Base-by-base conservation (phyloP, 1,284 basidiomycete species). In the Cryptococcus deneoformans region DNA sequence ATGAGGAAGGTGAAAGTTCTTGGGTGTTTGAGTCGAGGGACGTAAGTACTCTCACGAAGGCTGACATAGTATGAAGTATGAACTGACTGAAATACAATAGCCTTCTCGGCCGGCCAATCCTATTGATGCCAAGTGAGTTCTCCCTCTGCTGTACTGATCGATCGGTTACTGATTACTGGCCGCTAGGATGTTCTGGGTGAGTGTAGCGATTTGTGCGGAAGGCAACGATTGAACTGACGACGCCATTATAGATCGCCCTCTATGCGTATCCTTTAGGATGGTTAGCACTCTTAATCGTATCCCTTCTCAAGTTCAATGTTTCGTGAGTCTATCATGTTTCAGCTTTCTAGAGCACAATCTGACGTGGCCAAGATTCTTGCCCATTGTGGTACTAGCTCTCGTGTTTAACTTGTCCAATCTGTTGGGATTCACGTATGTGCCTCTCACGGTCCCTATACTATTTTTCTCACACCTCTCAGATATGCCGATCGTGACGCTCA, bases 1-100 rank as follows among this genome's bases (percentile, higher is more conserved):
- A 96, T 68, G 92, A 95, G 55, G 92, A 96, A 66, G 93, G 93
- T 2, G 91, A 94, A 72, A 92, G 88, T 72, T 91, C 87, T 64
- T 96, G 92, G 92, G 92, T 96, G 3, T 96, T 96, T 67, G 92
- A 95, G 79, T 89, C 88, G 66, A 84, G 91, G 70, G 92, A 95
- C 77, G 92, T 92, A 77, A 71, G 86, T 76, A 10, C 14, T 24
- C 36, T n/a, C 54, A 24, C 35, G n/a, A 14, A 12, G 6, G 37
- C 35, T 46, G 24, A 20, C 7, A 16, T 34, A 50, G 29, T 29
- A 29, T 24, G 12, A 7, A 44, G 9, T 43, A 34, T 11, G 24
- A 43, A 34, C 51, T 44, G n/a, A 52, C 43, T 36, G 29, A 12
- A 9, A 35, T 20, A 10, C 5, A 3, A 6, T 62, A 96, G 93